A percentile compares a stretch with the other conserved stretches of the same genome.
phyloP scores from a whole-genome alignment of 78 protist genomes.

The Dictyostelium brefeldianum region DNA sequence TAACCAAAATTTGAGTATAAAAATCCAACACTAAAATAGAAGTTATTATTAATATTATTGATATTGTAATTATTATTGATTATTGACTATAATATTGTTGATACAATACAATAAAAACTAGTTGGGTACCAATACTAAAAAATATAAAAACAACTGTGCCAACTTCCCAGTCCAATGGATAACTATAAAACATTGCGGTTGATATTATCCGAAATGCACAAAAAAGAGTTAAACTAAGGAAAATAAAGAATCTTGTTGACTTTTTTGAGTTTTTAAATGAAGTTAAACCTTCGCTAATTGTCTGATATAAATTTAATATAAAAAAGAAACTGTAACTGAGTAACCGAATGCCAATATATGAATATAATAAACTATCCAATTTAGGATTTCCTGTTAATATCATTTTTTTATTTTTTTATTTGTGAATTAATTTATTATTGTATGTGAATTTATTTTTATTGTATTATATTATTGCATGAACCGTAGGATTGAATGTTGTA shows the following conservation, averaged over 20 bases:
- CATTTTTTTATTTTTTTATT: too few relatives aligned
- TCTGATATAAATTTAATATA: neutral
- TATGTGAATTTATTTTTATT: too few relatives aligned
- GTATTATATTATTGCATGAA: too few relatives aligned
- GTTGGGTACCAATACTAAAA: neutral
- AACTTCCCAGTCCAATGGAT: neutral
- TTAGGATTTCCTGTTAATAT: neutral
- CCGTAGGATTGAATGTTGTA: too few relatives aligned
- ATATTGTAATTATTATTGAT: too few relatives aligned
- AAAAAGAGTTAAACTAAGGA: neutral
- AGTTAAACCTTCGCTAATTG: neutral
- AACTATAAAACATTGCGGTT: neutral
- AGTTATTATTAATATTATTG: too few relatives aligned
- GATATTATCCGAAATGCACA: neutral
- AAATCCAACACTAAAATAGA: neutral
- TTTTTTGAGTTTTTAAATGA: neutral
- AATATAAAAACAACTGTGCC: neutral
- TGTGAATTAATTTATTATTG: too few relatives aligned
- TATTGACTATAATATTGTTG: too few relatives aligned
- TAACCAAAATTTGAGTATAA: neutral
- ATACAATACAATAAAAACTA: neutral
- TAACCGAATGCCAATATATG: neutral
- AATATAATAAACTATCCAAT: neutral
- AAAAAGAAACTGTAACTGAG: neutral
- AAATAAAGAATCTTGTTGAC: neutral